phyloP scores from a whole-genome alignment of 805 yeast genomes.

The Yamadazyma nakazawae region DNA sequence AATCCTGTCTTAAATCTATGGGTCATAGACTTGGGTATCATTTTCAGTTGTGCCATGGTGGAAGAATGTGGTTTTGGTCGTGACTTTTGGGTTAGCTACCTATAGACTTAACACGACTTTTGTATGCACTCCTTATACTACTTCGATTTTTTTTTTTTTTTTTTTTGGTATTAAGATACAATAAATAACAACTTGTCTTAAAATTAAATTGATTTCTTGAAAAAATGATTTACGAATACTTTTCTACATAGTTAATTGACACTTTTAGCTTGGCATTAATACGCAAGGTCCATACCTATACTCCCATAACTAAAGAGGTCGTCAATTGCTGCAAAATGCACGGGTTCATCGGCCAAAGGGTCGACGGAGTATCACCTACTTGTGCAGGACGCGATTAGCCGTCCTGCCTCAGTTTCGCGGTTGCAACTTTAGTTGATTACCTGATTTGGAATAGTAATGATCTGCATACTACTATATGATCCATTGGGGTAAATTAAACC shows the following conservation, averaged over 20 bases:
- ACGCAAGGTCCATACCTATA: too few relatives aligned
- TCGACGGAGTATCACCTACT: too few relatives aligned
- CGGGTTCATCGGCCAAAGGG: too few relatives aligned
- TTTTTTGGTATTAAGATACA: background rate
- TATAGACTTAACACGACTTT: background rate
- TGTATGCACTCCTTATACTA: background rate
- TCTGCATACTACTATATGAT: background rate
- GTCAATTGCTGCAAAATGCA: too few relatives aligned
- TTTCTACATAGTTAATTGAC: too few relatives aligned
- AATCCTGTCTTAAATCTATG: background rate
- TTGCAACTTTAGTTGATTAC: background rate
- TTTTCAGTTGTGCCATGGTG: background rate
- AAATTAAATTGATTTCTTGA: too few relatives aligned
- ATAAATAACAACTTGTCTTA: background rate
- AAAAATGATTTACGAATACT: too few relatives aligned
- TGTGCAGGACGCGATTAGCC: background rate
- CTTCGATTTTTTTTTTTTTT: too few relatives aligned
- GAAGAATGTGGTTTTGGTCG: background rate
- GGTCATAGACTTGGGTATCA: constrained; percentile 2
- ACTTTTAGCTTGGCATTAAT: too few relatives aligned
- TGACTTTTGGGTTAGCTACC: background rate
- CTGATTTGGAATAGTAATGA: background rate
- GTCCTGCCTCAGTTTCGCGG: background rate
- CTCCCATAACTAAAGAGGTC: too few relatives aligned
- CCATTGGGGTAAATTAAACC: background rate